Evolutionary conservation across 345 rosid species (phyloP).

Genomic region (Conringia planisiliqua): DNA sequence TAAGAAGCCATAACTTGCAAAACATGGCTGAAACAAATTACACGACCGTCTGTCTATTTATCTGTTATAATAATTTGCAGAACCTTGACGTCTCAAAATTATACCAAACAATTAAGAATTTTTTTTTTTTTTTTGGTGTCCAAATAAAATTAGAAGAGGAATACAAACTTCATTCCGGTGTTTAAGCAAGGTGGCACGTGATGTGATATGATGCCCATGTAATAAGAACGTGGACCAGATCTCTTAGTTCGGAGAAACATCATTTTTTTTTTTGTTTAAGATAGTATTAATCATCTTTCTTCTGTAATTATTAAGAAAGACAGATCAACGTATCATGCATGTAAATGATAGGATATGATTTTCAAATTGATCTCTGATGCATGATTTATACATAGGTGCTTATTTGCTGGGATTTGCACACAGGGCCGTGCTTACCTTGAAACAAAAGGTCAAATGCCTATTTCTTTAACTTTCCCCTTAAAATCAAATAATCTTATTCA

Average conservation of each 20-base stretch:
- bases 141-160: neutral
- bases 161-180: slow-evolving; percentile 4
- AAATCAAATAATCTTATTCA: too few species aligned
- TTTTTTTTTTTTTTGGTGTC: neutral
- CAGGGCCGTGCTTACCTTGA: too few species aligned
- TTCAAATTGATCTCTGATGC: neutral
- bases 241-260: slow-evolving; percentile 26
- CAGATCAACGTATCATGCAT: slow-evolving; percentile 20
- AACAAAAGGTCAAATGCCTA: too few species aligned
- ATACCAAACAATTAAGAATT: neutral
- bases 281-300: neutral
- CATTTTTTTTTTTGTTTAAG: neutral
- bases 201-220: neutral
- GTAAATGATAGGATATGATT: neutral
- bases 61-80: neutral
- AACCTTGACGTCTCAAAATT: neutral
- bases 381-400: neutral
- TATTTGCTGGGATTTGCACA: neutral
- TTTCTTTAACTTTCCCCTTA: too few species aligned
- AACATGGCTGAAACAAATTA: neutral
- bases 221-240: slow-evolving; percentile 26
- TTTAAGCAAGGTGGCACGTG: slow-evolving; percentile 29
- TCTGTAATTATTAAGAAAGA: slow-evolving; percentile 16
- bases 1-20: neutral
- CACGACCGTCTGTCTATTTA: neutral